Evolutionary conservation across 1,284 basidiomycete genomes (phyloP), one percentile per base, ranked within the genome.

Genomic region (Anthracocystis walkeri): DNA sequence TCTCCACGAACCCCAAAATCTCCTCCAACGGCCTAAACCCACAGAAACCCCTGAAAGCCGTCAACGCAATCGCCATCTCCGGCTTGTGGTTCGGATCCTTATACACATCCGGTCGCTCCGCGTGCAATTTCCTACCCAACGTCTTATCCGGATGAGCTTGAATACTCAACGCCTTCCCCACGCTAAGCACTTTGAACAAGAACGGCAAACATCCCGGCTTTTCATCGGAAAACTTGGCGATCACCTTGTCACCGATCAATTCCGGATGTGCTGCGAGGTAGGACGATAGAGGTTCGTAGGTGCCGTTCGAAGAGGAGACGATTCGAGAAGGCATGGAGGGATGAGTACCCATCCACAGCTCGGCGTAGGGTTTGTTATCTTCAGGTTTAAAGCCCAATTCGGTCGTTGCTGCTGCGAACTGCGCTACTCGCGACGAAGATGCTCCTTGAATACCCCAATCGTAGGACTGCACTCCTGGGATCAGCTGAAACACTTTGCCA

Each of bases 11-110:
- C 7, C 87, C 84, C 14, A 90, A 89, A 78, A 97, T 93, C 58
- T 90, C 87, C 0, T 88, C 82, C 1, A 95, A 88, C 4, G 94
- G 94, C 12, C 91, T 88, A 87, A 97, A 97, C 33, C 95, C 95
- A 83, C 94, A 97, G 82, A 99, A 89, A 0, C 93, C 97, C 41
- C 89, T 88, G 88, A 99, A 99, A 7, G 91, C 90, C 0, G 95
- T 95, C 60, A 99, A 87, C 1, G 97, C 97, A 55, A 99, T 90
- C 12, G 95, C 95, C 94, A 99, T 97, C 86, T 99, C 97, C 4
- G 97, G 97, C 87, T 97, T 97, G 83, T 97, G 95, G 82, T 97
- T 97, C 14, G 90, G 89, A 86, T 97, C 95, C 88, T 94, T 96
- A 87, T 97, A 97, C 64, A 97, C 89, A 53, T 93, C 89, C 0